A percentile compares a stretch with the other conserved stretches of the same genome.
These are phyloP conservation scores for Lepidium aucheri DNA, from an alignment of 345 rosid species.

Conservation along the genomic window DNA sequence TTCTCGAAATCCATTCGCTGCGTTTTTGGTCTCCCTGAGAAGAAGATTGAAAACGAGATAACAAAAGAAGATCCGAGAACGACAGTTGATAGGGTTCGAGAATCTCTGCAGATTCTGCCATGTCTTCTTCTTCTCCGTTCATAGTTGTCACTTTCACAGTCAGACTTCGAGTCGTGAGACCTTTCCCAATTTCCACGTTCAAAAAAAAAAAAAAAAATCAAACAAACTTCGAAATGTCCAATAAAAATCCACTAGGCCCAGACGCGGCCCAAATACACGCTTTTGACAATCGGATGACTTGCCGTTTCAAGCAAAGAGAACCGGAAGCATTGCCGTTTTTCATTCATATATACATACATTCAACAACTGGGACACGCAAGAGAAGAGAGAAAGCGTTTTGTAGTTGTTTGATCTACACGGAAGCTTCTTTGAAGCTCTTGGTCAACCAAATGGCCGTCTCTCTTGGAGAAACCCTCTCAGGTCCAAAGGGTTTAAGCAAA, in stretches of 20 bases:
- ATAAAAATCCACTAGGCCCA: background rate
- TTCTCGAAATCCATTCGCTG: slow-evolving; percentile 27
- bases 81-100: slow-evolving; percentile 44
- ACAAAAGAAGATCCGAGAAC: slow-evolving; percentile 45
- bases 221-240: background rate
- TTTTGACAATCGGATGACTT: background rate
- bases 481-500: slow-evolving; percentile 86
- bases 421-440: slow-evolving; percentile 88
- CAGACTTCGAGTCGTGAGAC: background rate
- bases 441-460: slow-evolving; percentile 97
- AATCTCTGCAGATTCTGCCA: slow-evolving; percentile 34
- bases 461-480: slow-evolving; percentile 83
- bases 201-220: background rate
- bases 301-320: background rate
- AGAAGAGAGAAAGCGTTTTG: background rate
- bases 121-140: slow-evolving; percentile 16
- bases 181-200: background rate
- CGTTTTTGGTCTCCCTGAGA: slow-evolving; percentile 26
- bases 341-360: background rate
- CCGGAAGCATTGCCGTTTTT: background rate
- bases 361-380: background rate
- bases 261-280: background rate
- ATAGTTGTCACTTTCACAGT: background rate
- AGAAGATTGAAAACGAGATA: slow-evolving; percentile 18
- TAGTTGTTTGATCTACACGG: slow-evolving; percentile 21